Base-by-base conservation (phyloP, 495 filamentous ascomycete species). In the Tuber microsphaerosporum region DNA sequence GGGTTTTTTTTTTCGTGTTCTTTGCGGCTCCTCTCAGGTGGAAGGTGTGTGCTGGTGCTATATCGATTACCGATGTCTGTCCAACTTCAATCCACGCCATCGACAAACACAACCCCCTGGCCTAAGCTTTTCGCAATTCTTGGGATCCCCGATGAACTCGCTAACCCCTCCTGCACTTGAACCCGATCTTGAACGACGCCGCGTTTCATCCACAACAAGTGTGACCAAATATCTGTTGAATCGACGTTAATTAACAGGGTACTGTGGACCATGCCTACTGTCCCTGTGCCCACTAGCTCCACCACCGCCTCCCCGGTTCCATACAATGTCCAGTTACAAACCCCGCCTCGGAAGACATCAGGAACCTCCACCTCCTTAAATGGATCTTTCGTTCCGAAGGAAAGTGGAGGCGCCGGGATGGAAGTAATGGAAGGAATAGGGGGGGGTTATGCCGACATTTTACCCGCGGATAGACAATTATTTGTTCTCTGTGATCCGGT, bases 401-500 rank as follows among this genome's bases (percentile, higher is more conserved):
- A 20, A 71, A 79, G 42, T 71, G 77, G 61, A 79, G 56, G 26
- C 4, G 73, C 65, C 46, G 73, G 16, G 75, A 73, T 69, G 76
- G 77, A 10, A 79, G 77, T 73, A 68, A 34, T 34, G 76, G 73
- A 10, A 77, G 75, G 8, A 73, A 75, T 70, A 79, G 77, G 73
- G 77, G 77, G 77, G 75, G 71, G 61, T 34, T 73, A n/a, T 70
- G 71, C 8, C 73, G 41, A 69, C 26, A 65, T 12, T 65, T 34
- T 65, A 34, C 56, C 73, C 22, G 42, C 46, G 20, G 77, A 79
- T 71, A 70, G 77, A 41, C 77, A 79, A 31, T 48, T 79, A 41
- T 76, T 81, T 45, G 81, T 82, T 34, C 82, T 82, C 44, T 82
- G 80, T 75, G 81, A 82, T 76, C 81, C 81, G 69, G 81, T 82